Percentiles rank a stretch among this genome's conserved stretches.
These are phyloP conservation scores for Russula griseocarnosa DNA, from an alignment of 768 basidiomycete species.

Conservation along the genomic window DNA sequence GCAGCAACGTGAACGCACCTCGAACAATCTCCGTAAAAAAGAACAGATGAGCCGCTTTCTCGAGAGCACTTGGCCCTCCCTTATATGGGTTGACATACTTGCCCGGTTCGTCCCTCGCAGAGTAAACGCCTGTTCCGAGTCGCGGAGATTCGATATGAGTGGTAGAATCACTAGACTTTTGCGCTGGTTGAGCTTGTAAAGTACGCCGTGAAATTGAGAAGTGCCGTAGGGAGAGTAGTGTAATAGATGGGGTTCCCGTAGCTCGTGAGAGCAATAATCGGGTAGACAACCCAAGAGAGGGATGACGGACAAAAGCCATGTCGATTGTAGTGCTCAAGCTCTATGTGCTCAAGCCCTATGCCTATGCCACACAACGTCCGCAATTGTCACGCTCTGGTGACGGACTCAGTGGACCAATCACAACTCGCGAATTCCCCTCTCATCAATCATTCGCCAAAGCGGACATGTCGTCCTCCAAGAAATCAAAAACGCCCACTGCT, in stretches of 20 bases:
- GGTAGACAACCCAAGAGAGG: conserved; percentile 51
- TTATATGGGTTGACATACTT: conserved; percentile 65
- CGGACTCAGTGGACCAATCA: conserved; percentile 45
- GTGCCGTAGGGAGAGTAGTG: conserved; percentile 48
- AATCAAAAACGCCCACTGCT: conserved; percentile 49
- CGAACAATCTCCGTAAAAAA: conserved; percentile 98
- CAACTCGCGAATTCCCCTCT: conserved; percentile 31
- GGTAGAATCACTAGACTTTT: conserved; percentile 25
- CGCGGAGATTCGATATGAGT: conserved; percentile 35
- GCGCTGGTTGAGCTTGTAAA: conserved; percentile 29
- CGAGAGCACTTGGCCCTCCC: conserved; percentile 81
- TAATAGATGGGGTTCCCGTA: conserved; percentile 32
- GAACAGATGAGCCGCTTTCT: conserved; percentile 94
- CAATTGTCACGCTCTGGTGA: conserved; percentile 16
- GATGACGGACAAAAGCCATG: conserved; percentile 57
- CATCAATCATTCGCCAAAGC: not conserved
- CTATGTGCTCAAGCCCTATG: conserved; percentile 39
- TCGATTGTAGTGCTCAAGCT: conserved; percentile 29
- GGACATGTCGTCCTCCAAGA: conserved; percentile 55
- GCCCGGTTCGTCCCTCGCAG: conserved; percentile 43
- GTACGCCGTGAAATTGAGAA: conserved; percentile 39
- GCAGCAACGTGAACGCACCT: conserved; percentile 51
- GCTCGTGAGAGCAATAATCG: conserved; percentile 38
- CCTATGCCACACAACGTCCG: conserved; percentile 27
- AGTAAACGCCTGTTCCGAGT: conserved; percentile 35